Conservation (phyloP, 2,329 filamentous ascomycete species). For the Botrytis porri region DNA sequence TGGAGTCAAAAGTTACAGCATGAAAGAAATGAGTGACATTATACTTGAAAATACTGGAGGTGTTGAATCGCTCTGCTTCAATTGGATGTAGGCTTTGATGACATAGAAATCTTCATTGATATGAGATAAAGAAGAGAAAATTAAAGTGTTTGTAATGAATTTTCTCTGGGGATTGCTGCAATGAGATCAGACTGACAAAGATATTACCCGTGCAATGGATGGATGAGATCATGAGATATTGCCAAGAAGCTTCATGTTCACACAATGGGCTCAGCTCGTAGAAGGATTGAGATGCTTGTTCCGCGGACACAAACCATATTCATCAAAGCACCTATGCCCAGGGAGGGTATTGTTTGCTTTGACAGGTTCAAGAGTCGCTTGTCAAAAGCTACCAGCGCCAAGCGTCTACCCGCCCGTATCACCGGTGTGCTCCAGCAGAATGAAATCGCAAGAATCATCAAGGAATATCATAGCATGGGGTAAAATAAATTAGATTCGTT, state of each 20-base stretch:
- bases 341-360: neutral
- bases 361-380: neutral
- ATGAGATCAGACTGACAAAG: neutral
- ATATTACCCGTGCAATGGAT: neutral
- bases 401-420: neutral
- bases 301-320: neutral
- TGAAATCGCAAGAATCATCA: slow-evolving; percentile 8
- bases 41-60: neutral
- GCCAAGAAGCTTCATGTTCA: neutral
- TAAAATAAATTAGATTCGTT: neutral
- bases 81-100: neutral
- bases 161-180: neutral
- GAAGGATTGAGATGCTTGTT: neutral
- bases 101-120: neutral
- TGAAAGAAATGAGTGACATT: neutral
- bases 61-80: neutral
- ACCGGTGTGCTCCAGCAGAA: neutral
- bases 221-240: neutral
- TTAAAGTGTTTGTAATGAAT: neutral
- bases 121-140: neutral
- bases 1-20: neutral
- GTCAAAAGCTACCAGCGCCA: neutral
- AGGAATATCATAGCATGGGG: neutral
- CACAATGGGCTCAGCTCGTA: neutral
- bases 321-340: neutral